Conservation (phyloP, 1,284 basidiomycete genomes). For the Heterobasidion occidentale region DNA sequence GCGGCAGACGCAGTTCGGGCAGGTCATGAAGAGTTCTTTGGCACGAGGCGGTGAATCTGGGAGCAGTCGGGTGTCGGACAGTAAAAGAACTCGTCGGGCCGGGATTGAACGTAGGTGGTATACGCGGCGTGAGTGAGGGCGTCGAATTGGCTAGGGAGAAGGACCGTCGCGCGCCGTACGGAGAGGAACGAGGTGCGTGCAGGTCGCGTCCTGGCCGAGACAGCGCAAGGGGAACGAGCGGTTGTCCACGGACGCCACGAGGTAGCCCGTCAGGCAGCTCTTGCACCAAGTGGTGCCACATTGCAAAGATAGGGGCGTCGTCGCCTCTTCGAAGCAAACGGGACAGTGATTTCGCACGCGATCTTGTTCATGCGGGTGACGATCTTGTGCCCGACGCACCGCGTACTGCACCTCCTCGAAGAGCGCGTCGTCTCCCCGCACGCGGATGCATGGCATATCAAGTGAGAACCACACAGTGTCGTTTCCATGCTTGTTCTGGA, state of each 20-base stretch:
- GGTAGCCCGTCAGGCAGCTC: constrained; percentile 47
- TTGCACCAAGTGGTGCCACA: constrained; percentile 66
- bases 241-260: constrained; percentile 46
- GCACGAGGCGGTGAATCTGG: constrained; percentile 54
- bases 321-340: constrained; percentile 48
- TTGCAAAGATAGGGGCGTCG: constrained; percentile 39
- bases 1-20: constrained; percentile 59
- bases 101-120: constrained; percentile 43
- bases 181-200: constrained; percentile 44
- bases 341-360: constrained; percentile 35
- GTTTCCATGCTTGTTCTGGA: constrained; percentile 29
- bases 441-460: constrained; percentile 19
- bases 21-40: constrained; percentile 50
- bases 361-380: constrained; percentile 15
- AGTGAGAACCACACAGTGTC: constrained; percentile 31
- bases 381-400: constrained; percentile 25
- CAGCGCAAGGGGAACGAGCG: constrained; percentile 62
- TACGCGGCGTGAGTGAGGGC: constrained; percentile 49
- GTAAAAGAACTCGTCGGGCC: constrained; percentile 53
- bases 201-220: constrained; percentile 51
- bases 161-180: constrained; percentile 36
- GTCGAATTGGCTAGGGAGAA: constrained; percentile 44
- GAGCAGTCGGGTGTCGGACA: constrained; percentile 71
- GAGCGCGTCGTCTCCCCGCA: constrained; percentile 27
- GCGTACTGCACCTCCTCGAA: constrained; percentile 30